A percentile compares a stretch with the other conserved stretches of the same genome.
Evolutionary conservation across 345 rosid genomes (phyloP).

Genomic region (Fremontodendron californicum): DNA sequence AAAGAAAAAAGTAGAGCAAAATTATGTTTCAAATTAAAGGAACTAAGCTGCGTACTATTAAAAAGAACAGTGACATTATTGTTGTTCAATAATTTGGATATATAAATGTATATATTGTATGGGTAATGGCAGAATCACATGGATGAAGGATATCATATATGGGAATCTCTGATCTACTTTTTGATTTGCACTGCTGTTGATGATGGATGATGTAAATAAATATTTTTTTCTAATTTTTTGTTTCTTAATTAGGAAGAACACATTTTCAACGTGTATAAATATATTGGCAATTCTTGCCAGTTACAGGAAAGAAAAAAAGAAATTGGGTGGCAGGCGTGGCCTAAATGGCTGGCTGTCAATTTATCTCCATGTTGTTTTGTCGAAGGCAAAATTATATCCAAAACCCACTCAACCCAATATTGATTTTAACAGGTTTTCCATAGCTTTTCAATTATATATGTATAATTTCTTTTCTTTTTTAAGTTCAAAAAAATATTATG

Average conservation of each 20-base stretch:
- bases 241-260: neutral
- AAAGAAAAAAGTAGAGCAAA: too few relatives aligned
- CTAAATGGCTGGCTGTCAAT: neutral
- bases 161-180: neutral
- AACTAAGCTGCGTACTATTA: too few relatives aligned
- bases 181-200: neutral
- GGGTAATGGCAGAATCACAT: conserved; percentile 6
- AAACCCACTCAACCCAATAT: neutral
- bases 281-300: neutral
- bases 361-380: neutral
- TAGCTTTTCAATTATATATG: too few relatives aligned
- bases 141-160: neutral
- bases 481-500: too few relatives aligned
- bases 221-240: neutral
- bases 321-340: neutral
- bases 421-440: neutral
- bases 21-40: too few relatives aligned
- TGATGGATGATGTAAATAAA: neutral
- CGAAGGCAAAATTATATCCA: neutral
- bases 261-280: neutral
- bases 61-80: neutral
- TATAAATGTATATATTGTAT: neutral
- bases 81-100: neutral
- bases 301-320: neutral
- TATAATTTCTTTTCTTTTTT: too few relatives aligned